Conservation (phyloP, 371 early-diverging fungal genomes). For the Entomophthora muscae region DNA sequence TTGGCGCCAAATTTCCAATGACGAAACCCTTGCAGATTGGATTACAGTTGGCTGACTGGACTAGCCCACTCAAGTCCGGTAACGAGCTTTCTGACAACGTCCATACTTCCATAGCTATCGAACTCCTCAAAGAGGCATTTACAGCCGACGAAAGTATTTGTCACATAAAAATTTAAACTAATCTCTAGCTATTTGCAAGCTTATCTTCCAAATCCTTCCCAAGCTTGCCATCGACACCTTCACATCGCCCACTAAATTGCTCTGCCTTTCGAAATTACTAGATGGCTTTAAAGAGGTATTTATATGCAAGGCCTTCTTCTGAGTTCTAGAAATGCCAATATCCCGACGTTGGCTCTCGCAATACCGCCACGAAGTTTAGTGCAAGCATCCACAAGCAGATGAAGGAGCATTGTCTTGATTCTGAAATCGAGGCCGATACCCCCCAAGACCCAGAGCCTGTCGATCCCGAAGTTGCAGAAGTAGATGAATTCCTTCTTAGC, state of each 20-base stretch:
- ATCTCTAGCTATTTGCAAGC: constrained; percentile 2
- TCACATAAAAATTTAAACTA: too few relatives aligned
- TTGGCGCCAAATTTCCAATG: constrained; percentile 24
- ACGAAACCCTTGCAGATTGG: constrained; percentile 27
- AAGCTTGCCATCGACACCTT: constrained; percentile 1
- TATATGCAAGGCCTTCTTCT: not conserved
- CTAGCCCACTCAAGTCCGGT: constrained; percentile 18
- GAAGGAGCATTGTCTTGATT: not conserved
- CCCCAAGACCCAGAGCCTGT: not conserved
- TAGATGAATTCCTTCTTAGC: not conserved
- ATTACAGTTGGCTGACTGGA: constrained; percentile 38
- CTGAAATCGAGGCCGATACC: not conserved
- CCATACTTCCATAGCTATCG: constrained; percentile 21
- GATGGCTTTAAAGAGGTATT: not conserved
- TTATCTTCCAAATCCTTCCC: not conserved
- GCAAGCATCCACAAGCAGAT: not conserved
- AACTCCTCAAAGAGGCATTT: constrained; percentile 16
- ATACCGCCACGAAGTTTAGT: not conserved
- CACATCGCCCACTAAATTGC: not conserved
- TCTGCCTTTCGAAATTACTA: not conserved
- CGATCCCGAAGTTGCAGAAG: not conserved
- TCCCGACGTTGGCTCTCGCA: not conserved
- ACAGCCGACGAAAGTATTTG: not conserved
- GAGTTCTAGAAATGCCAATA: not conserved
- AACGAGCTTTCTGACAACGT: constrained; percentile 14